Evolutionary conservation across 805 yeast genomes (phyloP).

Genomic region (Nakazawaea molendinolei): DNA sequence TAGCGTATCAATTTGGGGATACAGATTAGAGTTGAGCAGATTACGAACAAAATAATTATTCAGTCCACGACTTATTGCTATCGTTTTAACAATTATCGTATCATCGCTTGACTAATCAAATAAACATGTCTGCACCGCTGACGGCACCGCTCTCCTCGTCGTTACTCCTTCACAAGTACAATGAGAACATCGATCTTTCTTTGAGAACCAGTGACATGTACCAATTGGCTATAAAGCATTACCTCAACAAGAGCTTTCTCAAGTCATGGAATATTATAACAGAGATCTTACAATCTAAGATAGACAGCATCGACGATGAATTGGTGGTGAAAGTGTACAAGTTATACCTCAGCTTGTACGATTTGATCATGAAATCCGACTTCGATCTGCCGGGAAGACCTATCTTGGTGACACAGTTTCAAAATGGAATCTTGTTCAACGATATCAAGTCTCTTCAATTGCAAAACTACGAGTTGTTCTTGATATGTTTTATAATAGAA

Average conservation of each 20-base stretch:
- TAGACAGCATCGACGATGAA: constrained; percentile 9
- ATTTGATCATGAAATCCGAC: constrained; percentile 21
- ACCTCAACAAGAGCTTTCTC: constrained; percentile 27
- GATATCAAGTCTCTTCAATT: constrained; percentile 14
- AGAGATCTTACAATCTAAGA: constrained; percentile 16
- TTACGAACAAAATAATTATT: too few species aligned
- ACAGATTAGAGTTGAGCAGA: too few species aligned
- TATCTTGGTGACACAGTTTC: constrained; percentile 12
- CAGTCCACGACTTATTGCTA: too few species aligned
- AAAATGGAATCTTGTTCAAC: constrained; percentile 18
- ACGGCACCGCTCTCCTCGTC: too few species aligned
- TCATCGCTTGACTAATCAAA: too few species aligned
- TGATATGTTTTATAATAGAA: constrained; percentile 26
- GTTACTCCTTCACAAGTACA: neutral
- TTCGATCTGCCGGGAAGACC: neutral
- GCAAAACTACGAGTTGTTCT: constrained; percentile 21
- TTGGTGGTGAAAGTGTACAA: constrained; percentile 17
- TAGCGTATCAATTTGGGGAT: too few species aligned
- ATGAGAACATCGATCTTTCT: constrained; percentile 3
- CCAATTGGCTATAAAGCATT: constrained; percentile 35
- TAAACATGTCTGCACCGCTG: too few species aligned
- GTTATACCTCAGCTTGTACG: constrained; percentile 23
- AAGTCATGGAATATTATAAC: constrained; percentile 21
- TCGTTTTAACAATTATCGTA: too few species aligned
- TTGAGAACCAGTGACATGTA: constrained; percentile 14